Conservation (phyloP, 352 stramenopile genomes). For the Aphanomyces stellatus region DNA sequence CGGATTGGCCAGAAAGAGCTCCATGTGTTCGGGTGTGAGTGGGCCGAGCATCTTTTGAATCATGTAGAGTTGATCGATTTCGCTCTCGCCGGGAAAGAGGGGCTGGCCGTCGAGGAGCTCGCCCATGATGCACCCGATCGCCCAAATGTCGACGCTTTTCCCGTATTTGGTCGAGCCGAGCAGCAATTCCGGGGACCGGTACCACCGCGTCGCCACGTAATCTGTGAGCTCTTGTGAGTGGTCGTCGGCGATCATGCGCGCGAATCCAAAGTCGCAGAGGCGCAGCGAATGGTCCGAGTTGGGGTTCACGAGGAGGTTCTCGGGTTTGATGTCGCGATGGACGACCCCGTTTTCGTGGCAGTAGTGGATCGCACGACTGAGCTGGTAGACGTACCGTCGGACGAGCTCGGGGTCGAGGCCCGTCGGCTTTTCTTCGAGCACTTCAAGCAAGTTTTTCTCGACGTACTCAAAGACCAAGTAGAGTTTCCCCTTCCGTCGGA, state of each 20-base stretch:
- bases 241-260: slow-evolving; percentile 27
- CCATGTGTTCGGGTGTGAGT: slow-evolving; percentile 85
- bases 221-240: slow-evolving; percentile 44
- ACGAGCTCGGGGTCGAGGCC: slow-evolving; percentile 57
- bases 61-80: slow-evolving; percentile 33
- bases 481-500: slow-evolving; percentile 51
- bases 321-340: slow-evolving; percentile 75
- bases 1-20: slow-evolving; percentile 87
- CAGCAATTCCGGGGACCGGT: slow-evolving; percentile 54
- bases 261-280: slow-evolving; percentile 78
- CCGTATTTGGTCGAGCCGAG: slow-evolving; percentile 44
- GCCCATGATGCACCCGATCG: slow-evolving; percentile 76
- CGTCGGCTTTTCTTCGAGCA: slow-evolving; percentile 76
- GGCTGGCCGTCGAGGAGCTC: slow-evolving; percentile 83
- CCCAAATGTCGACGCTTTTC: slow-evolving; percentile 53
- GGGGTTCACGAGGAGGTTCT: slow-evolving; percentile 60
- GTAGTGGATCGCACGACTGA: slow-evolving; percentile 51
- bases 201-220: slow-evolving; percentile 70
- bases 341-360: slow-evolving; percentile 60
- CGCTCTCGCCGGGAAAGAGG: slow-evolving; percentile 63
- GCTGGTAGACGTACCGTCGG: slow-evolving; percentile 52
- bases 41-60: slow-evolving; percentile 41
- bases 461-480: slow-evolving; percentile 77
- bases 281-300: slow-evolving; percentile 42
- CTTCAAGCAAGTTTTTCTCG: slow-evolving; percentile 59